Evolutionary conservation across 495 filamentous ascomycete genomes (phyloP).

Genomic region (Hamigera avellanea): DNA sequence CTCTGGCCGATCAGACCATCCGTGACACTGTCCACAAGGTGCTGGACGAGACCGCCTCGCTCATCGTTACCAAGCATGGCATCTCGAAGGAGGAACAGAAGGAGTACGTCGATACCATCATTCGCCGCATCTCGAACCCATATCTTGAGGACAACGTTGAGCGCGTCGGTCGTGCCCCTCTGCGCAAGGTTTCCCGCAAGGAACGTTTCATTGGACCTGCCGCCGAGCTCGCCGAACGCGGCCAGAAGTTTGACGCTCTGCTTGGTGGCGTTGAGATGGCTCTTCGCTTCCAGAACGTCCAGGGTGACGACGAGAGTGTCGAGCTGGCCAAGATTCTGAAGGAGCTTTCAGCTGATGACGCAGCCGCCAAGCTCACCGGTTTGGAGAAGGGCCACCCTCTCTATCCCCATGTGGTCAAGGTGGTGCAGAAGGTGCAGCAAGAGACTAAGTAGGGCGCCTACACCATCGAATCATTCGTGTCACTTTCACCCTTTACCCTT

Average conservation of each 20-base stretch:
- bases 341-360: constrained; percentile 49
- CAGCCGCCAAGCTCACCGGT: constrained; percentile 64
- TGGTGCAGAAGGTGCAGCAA: constrained; percentile 69
- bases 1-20: constrained; percentile 57
- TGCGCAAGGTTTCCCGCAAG: constrained; percentile 83
- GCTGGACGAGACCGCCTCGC: constrained; percentile 67
- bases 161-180: constrained; percentile 88
- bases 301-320: constrained; percentile 74
- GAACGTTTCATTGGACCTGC: constrained; percentile 95
- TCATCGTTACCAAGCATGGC: constrained; percentile 79
- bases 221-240: constrained; percentile 67
- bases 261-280: constrained; percentile 74
- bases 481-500: constrained; percentile 3
- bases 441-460: constrained; percentile 25
- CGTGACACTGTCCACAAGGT: constrained; percentile 60
- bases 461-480: not conserved
- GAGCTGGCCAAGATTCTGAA: constrained; percentile 77
- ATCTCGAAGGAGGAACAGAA: constrained; percentile 69
- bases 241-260: constrained; percentile 55
- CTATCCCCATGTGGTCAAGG: constrained; percentile 54
- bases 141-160: constrained; percentile 85
- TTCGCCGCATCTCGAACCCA: constrained; percentile 88
- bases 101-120: constrained; percentile 83
- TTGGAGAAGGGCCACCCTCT: constrained; percentile 61
- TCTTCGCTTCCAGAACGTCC: constrained; percentile 84